phyloP scores from a whole-genome alignment of 164 flowering plant genomes.

The Magnolia changhungtana region DNA sequence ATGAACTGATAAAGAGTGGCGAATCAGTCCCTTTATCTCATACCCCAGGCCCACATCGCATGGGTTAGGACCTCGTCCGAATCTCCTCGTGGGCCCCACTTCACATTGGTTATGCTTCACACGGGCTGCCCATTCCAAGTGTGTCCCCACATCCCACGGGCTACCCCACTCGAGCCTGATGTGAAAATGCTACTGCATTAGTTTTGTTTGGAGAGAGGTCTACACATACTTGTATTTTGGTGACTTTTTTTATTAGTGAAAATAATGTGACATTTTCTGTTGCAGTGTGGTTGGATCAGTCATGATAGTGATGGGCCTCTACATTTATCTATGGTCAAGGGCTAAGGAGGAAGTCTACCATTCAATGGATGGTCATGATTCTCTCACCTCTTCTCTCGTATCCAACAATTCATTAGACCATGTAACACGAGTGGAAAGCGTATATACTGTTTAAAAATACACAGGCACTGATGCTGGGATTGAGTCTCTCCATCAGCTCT shows the following conservation, averaged over 20 bases:
- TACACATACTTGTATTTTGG: too few species aligned
- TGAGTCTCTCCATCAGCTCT: background rate
- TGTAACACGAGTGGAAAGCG: background rate
- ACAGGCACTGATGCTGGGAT: background rate
- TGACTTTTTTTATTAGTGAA: too few species aligned
- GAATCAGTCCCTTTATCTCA: too few species aligned
- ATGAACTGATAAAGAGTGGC: too few species aligned
- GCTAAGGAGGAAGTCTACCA: slow-evolving; percentile 1
- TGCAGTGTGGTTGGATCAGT: slow-evolving; percentile 2
- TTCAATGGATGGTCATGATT: background rate
- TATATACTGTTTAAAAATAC: background rate
- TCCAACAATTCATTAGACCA: background rate
- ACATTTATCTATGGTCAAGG: background rate
- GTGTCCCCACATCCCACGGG: too few species aligned
- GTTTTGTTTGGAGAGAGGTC: background rate
- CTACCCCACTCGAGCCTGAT: too few species aligned
- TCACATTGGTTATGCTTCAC: too few species aligned
- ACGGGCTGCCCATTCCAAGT: too few species aligned
- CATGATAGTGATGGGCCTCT: slow-evolving; percentile 3
- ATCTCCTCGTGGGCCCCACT: too few species aligned
- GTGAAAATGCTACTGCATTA: too few species aligned
- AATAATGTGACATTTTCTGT: background rate
- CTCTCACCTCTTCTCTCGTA: background rate
- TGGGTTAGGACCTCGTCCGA: too few species aligned
- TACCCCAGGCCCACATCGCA: too few species aligned